phyloP scores from a whole-genome alignment of 371 early-diverging fungal species.

The Parasitella parasitica region DNA sequence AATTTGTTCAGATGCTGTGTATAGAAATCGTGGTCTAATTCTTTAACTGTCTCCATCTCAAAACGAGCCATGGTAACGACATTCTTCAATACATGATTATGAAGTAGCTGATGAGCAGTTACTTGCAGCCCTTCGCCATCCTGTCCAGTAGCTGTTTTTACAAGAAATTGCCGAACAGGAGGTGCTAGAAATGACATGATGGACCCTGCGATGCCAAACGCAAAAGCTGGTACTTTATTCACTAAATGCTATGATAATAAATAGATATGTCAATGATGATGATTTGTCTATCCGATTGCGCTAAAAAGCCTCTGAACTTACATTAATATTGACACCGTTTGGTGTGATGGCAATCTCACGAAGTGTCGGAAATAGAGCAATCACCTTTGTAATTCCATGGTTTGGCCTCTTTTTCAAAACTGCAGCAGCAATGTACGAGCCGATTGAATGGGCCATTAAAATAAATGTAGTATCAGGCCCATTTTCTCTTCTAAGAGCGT shows the following conservation, averaged over 20 bases:
- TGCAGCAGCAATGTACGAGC: constrained; percentile 59
- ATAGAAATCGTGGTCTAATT: constrained; percentile 67
- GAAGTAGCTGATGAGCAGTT: constrained; percentile 65
- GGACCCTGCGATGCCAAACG: constrained; percentile 37
- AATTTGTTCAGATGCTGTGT: constrained; percentile 59
- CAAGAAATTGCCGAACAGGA: constrained; percentile 27
- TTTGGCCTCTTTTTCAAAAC: constrained; percentile 59
- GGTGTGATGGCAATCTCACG: constrained; percentile 76
- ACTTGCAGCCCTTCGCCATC: constrained; percentile 45
- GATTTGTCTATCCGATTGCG: too few relatives aligned
- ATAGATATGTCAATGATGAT: background rate
- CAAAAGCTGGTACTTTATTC: constrained; percentile 30
- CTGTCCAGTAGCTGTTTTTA: constrained; percentile 42
- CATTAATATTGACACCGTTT: constrained; percentile 64
- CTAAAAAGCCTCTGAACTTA: too few relatives aligned
- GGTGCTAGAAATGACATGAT: constrained; percentile 42
- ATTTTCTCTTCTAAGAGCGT: constrained; percentile 47
- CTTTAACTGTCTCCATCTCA: constrained; percentile 73
- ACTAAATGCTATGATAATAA: constrained; percentile 35
- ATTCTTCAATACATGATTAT: constrained; percentile 59
- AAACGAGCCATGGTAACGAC: constrained; percentile 67
- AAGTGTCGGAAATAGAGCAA: constrained; percentile 79
- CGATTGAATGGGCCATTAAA: constrained; percentile 70
- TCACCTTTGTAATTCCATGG: constrained; percentile 58
- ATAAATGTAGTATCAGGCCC: constrained; percentile 55